Base-by-base conservation (phyloP, 2,329 filamentous ascomycete genomes). In the Pseudocercospora macadamiae region DNA sequence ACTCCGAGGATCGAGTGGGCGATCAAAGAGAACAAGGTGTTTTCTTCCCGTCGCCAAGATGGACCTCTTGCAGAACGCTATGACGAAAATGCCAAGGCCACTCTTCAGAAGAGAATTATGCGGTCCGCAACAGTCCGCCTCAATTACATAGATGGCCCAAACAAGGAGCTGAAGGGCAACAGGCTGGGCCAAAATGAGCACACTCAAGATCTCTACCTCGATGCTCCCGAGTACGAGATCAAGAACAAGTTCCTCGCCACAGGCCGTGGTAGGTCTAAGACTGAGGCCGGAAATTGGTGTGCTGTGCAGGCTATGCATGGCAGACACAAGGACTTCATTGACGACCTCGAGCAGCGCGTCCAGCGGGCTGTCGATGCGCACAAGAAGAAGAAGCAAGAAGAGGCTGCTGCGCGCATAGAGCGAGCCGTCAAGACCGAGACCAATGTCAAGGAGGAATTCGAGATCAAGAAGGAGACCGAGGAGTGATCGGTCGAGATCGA, bases 241-340 rank as follows among this genome's bases (percentile, higher is more conserved):
- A 81, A 79, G 28, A 77, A 83, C 49, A 82, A 85, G 70, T 75
- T 83, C 57, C 74, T 93, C 4, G 89, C 86, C 0, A 79, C 78
- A 44, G 89, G 88, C 0, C 83, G 81, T 28, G 89, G 83, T 1
- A 75, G 85, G 62, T 85, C 82, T 55, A 91, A 91, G 75, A 85
- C 83, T 57, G 87, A 90, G 57, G 90, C 89, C 1, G 87, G 86
- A 0, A 77, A 83, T 12, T 86, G 83, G 64, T 89, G 89, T 1
- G 90, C 90, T 0, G 74, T 77, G 39, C 77, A 79, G 64, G 88
- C 87, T 0, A 68, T 93, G 70, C 49, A 66, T 55, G 77, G 81
- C 39, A 87, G 68, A 42, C 62, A 42, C 6, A 71, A 68, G 58
- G 59, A 47, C 0, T 36, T 73, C 19, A 64, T 74, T 7, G 65